Evolutionary conservation across 1,284 basidiomycete genomes (phyloP), one percentile per base, ranked within the genome.

Genomic region (Tilletia caries): DNA sequence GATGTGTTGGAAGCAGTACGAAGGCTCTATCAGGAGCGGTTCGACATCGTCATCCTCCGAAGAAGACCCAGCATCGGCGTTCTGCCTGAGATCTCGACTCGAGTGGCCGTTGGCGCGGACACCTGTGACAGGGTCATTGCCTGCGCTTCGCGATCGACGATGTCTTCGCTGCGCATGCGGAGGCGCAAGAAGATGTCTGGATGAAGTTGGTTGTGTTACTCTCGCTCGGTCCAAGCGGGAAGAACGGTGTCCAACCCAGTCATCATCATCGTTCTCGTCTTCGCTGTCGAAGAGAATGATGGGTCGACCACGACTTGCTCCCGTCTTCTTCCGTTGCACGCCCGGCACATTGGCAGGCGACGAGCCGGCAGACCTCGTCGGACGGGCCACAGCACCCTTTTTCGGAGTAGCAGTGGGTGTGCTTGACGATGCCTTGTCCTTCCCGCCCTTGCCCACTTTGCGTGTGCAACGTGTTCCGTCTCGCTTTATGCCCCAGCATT

Each of bases 401-500:
- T 23, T 66, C 13, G 65, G 34, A 54, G 33, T 66, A 20, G 65
- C 18, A n/a, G 44, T 41, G 15, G 37, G 37, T 41, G 37, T 15
- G 15, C 37, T 41, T 15, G 37, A 6, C 15, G 37, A 41, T 41
- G 68, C 34, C n/a, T 25, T 66, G 23, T 29, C 48, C n/a, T 18
- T 54, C 67, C 20, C 33, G 25, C 37, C 32, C 27, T 68, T 67
- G 12, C 54, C 69, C 15, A 58, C 54, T 32, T 44, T 50, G 2
- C 76, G 69, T 2, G 71, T 76, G 64, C 77, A 79, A 10, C 77
- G 64, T 5, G 65, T 64, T 0, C 75, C 75, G 43, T 79, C 75
- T 60, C 71, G 67, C 18, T 72, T 76, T 46, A 76, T 78, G 2
- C 77, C 77, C 75, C 75, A 76, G 67, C 77, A 79, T 25, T 79